Conservation (phyloP, 2,329 filamentous ascomycete species). For the Thelonectria olida region DNA sequence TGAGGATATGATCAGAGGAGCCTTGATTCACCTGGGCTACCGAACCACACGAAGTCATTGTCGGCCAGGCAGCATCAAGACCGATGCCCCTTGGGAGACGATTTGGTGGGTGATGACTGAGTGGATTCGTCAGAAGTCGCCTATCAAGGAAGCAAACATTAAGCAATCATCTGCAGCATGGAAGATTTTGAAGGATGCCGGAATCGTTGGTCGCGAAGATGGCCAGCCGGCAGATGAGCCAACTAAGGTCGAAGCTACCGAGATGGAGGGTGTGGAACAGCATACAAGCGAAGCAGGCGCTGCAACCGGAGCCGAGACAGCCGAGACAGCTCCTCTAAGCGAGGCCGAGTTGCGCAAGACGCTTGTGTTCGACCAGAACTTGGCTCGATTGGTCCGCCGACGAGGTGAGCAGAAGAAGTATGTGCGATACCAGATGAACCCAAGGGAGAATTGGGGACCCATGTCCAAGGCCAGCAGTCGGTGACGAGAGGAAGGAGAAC, state of each 20-base stretch:
- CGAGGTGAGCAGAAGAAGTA: constrained; percentile 76
- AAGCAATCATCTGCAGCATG: constrained; percentile 77
- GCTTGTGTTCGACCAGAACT: constrained; percentile 76
- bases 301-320: constrained; percentile 29
- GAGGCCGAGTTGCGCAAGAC: constrained; percentile 65
- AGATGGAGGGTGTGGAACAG: constrained; percentile 52
- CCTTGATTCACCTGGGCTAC: constrained; percentile 83
- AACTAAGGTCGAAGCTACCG: constrained; percentile 40
- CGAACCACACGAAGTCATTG: constrained; percentile 86
- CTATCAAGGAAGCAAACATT: constrained; percentile 77
- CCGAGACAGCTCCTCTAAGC: constrained; percentile 27
- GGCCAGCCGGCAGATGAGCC: constrained; percentile 27
- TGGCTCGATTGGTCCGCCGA: constrained; percentile 76
- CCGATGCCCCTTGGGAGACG: constrained; percentile 87
- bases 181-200: constrained; percentile 65
- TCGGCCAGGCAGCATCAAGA: constrained; percentile 90
- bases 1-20: constrained; percentile 83
- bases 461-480: constrained; percentile 68
- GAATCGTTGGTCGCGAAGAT: constrained; percentile 48
- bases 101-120: constrained; percentile 95
- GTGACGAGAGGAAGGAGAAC: neutral
- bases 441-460: constrained; percentile 92
- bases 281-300: constrained; percentile 24
- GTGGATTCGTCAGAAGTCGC: constrained; percentile 84
- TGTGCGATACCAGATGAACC: constrained; percentile 90